Base-by-base conservation (phyloP, 805 yeast species). In the Hyphopichia homilentoma region DNA sequence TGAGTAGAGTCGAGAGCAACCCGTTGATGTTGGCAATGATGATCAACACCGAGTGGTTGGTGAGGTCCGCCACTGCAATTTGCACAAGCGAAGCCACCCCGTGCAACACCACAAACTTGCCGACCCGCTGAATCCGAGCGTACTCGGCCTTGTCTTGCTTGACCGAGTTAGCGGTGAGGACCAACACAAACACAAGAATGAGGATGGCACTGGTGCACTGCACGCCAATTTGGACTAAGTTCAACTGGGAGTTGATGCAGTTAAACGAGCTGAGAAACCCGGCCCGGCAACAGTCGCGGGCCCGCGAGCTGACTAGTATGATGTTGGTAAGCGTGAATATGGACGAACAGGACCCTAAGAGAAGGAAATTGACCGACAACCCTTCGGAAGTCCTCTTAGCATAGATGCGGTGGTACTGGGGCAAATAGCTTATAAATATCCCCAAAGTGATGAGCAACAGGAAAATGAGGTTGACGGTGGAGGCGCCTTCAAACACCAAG, bases 281-380 rank as follows among this genome's bases (percentile, higher is more conserved):
- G 5, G 44, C 29, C 3, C 51, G 40, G 46, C 90, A 81, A 52
- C 96, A 86, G 19, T 65, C 54, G 18, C 84, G 51, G 0, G 87
- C 84, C 0, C 75, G 70, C 12, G 73, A 57, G 4, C 84, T 73
- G 8, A 85, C 67, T 20, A 85, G 55, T 4, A 79, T 53, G 29
- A 86, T 71, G 47, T 87, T 87, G 13, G 82, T 66, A 30, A 81
- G 57, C 0, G 90, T 77, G 45, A 81, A 72, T 18, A 79, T 58
- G n/a, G 84, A 79, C 14, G 89, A 76, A 29, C 80, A 54, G 4
- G 81, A 73, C 4, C 93, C 93, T 25, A 87, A 67, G 9, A 86
- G 57, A 20, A 86, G 62, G 50, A 79, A 86, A 44, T 72, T 66
- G 8, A 89, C 84, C 4, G 89, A 81, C 15, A 86, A 61, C 4